Evolutionary conservation across 169 alveolate species (phyloP).

Genomic region (Plasmodium relictum): DNA sequence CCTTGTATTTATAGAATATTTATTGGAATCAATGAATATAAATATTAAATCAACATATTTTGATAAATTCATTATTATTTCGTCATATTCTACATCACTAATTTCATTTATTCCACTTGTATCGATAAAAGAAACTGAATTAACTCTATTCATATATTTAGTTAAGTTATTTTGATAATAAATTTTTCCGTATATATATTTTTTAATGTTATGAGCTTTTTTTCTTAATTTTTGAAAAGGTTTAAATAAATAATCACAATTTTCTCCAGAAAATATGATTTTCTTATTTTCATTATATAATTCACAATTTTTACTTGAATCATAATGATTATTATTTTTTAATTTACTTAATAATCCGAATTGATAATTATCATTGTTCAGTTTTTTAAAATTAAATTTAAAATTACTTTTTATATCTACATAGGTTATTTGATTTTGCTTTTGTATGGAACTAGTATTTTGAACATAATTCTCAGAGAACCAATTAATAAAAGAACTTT

Average conservation of each 20-base stretch:
- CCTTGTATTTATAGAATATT: conserved; percentile 49
- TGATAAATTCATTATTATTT: conserved; percentile 41
- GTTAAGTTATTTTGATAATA: conserved; percentile 56
- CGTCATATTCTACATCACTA: conserved; percentile 36
- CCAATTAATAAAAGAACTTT: conserved; percentile 72
- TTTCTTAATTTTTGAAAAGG: conserved; percentile 45
- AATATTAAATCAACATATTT: conserved; percentile 61
- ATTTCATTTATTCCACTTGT: conserved; percentile 54
- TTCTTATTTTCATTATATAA: conserved; percentile 6
- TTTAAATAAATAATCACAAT: conserved; percentile 35
- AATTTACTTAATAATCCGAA: conserved; percentile 17
- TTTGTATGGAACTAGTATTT: conserved; percentile 17
- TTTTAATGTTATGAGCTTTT: conserved; percentile 32
- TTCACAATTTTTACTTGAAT: not conserved
- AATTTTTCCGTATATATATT: conserved; percentile 61
- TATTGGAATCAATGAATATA: conserved; percentile 46
- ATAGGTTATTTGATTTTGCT: conserved; percentile 54
- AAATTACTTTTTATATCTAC: conserved; percentile 49
- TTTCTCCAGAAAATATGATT: conserved; percentile 56
- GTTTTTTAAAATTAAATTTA: conserved; percentile 36
- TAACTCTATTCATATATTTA: conserved; percentile 66
- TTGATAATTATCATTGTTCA: conserved; percentile 38
- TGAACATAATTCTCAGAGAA: conserved; percentile 50
- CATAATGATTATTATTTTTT: not conserved
- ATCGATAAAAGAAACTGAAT: conserved; percentile 66